These are phyloP conservation scores for Pseudoneurospora amorphoporcata DNA, from an alignment of 495 filamentous ascomycete genomes.

Conservation along the genomic window DNA sequence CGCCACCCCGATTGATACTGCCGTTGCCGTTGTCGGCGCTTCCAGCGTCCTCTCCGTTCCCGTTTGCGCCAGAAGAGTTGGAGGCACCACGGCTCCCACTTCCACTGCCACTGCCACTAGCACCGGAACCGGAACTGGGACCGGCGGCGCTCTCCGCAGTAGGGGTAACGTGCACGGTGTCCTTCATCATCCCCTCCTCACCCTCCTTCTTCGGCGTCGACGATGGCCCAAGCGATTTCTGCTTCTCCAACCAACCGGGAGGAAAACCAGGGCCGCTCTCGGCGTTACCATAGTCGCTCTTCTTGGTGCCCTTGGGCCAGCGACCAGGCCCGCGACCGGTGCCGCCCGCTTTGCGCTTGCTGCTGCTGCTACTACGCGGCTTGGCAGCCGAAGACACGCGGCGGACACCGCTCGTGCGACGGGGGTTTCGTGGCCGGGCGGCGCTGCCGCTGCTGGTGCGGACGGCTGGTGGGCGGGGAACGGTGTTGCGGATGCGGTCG, in stretches of 20 bases:
- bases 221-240: slow-evolving; percentile 14
- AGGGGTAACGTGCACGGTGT: slow-evolving; percentile 2
- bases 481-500: slow-evolving; percentile 18
- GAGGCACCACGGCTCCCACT: not conserved
- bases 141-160: not conserved
- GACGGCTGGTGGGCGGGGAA: slow-evolving; percentile 22
- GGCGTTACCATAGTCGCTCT: slow-evolving; percentile 46
- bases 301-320: slow-evolving; percentile 48
- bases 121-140: not conserved
- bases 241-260: slow-evolving; percentile 33
- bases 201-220: slow-evolving; percentile 10
- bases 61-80: not conserved
- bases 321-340: slow-evolving; percentile 41
- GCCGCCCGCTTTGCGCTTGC: slow-evolving; percentile 39
- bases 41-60: not conserved
- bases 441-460: slow-evolving; percentile 13
- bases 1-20: not conserved
- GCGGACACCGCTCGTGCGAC: slow-evolving; percentile 15
- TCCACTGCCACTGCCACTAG: not conserved
- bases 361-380: slow-evolving; percentile 19
- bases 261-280: slow-evolving; percentile 45
- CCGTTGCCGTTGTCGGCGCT: not conserved
- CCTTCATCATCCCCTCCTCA: not conserved
- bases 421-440: slow-evolving; percentile 17
- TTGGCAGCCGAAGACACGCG: slow-evolving; percentile 14